Evolutionary conservation across 2,329 filamentous ascomycete species (phyloP), one percentile per base, ranked within the genome.

Genomic region (Alternaria viburni): DNA sequence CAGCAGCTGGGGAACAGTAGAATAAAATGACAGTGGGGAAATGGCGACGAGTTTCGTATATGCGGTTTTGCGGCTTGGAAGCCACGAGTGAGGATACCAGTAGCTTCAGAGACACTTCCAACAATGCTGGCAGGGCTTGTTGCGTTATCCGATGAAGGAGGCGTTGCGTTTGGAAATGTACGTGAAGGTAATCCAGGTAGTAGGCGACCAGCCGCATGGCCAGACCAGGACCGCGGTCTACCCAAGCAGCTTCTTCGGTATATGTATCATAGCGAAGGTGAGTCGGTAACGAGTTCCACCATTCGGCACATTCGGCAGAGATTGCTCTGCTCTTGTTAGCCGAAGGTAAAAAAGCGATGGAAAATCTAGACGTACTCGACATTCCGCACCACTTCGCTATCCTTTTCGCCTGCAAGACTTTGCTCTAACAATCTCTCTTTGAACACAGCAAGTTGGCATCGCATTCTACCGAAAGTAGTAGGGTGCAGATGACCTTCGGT

Each of bases 211-310:
- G 69, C 9, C 74, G 72, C 1, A 78, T 58, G 6, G 75, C 66
- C 12, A 70, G 58, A 13, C 61, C 60, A 2, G 75, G 66, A 19
- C 71, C 69, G n/a, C 76, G 62, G 12, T 62, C 66, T 9, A 62
- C 58, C 76, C 77, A 79, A 19, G 71, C 74, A 3, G 64, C 64
- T 26, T 78, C 76, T 60, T 76, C 73, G 32, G 74, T 69, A 57
- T 77, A 75, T 49, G 72, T 70, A n/a, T 79, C 76, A 59, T 79
- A 79, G 28, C 73, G 75, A 8, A 79, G 68, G 28, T 79, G 76
- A 6, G 62, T 23, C 17, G 77, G 77, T 5, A 78, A 52, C 2
- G 59, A 44, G 19, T 75, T 71, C 77, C 77, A 79, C 44, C 64
- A 71, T 23, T 69, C 58, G 4, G 66, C 72, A 41, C 69, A 72